Base-by-base conservation (phyloP, 345 rosid genomes). In the Hevea brasiliensis region DNA sequence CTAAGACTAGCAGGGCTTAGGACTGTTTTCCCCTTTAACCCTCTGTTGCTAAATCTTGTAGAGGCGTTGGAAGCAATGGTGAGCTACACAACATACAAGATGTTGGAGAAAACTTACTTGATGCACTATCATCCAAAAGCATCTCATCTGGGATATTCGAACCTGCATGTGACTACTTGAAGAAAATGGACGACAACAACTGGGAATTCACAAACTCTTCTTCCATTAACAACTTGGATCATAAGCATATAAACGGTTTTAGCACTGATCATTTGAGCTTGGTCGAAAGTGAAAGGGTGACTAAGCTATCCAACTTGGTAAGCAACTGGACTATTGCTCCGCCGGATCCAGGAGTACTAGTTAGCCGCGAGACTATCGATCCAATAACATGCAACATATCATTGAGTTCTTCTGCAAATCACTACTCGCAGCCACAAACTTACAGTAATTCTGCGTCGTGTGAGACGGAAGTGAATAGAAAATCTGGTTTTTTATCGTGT, bases 291-390 rank as follows among this genome's bases (percentile, higher is more conserved):
- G 85, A 81, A 72, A 79, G 91, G 68, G 50, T 87, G 18, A 82
- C 81, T 68, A 89, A 83, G 82, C 59, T 84, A 29, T 80, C 88
- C 20, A 86, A 83, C 71, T 80, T 84, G 55, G 91, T 87, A 67
- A 82, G 81, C 77, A 85, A 87, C 80, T 90, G 91, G 93, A 86
- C 90, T 0, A 88, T 90, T 59, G 93, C 92, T 1, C 93, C 92
- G 8, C 92, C 93, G 0, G 84, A 84, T 76, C 80, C 84, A 2
- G 84, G 88, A 74, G 72, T 84, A 65, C 67, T 71, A 32, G 77
- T 61, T 40, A 37, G 20, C 58, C 77, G 74, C 17, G 21, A 29
- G 6, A 32, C 4, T 1, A 66, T 82, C 7, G 80, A 77, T 65
- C 76, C 82, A 51, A 67, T 76, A 41, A 59, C 89, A 58, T 79